phyloP scores from a whole-genome alignment of 805 yeast genomes.

The Nakazawaea ishiwadae region DNA sequence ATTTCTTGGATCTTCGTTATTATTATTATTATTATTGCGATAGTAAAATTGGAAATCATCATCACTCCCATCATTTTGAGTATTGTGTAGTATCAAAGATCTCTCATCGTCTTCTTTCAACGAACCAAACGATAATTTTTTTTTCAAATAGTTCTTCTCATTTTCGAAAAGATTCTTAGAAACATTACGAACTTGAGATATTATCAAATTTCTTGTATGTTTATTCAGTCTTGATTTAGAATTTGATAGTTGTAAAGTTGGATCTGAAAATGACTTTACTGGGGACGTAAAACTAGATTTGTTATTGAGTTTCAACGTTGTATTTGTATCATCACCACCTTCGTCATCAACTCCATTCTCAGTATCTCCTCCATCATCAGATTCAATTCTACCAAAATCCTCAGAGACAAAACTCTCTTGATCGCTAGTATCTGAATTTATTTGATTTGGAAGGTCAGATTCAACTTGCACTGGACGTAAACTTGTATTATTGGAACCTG shows the following conservation, averaged over 20 bases:
- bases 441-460: neutral
- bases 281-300: constrained; percentile 2
- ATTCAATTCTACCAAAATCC: neutral
- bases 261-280: neutral
- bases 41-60: constrained; percentile 1
- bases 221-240: neutral
- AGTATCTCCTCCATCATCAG: constrained; percentile 3
- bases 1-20: neutral
- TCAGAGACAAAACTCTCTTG: constrained; percentile 6
- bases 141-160: constrained; percentile 7
- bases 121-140: constrained; percentile 11
- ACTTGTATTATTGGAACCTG: neutral
- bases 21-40: neutral
- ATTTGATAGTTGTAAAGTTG: neutral
- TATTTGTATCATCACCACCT: constrained; percentile 6
- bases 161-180: constrained; percentile 10
- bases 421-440: constrained; percentile 4
- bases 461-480: neutral
- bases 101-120: constrained; percentile 7
- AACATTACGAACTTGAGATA: constrained; percentile 13
- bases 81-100: neutral
- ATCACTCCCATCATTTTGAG: neutral
- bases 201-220: constrained; percentile 1
- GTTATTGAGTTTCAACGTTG: constrained; percentile 7
- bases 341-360: neutral